Evolutionary conservation across 192 early-diverging fungal genomes (phyloP), one percentile per base, ranked within the genome.

Genomic region (Rhizoclosmatium globosum): DNA sequence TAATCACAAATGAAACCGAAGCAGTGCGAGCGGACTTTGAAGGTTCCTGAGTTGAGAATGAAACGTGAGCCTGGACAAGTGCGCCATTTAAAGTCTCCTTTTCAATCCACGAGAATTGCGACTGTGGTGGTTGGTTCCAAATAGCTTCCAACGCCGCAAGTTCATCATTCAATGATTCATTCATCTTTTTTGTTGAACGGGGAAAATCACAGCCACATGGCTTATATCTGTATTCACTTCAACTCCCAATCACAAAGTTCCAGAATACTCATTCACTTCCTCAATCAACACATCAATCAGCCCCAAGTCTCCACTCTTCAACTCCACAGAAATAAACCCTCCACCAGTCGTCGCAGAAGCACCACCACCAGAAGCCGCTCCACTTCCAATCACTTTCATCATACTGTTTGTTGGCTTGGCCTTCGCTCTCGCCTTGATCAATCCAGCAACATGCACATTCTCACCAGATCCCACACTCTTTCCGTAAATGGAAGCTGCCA

Each of bases 401-500:
- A 76, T 66, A 23, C 31, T 47, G 38, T 62, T 66, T 1, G 39
- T 47, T 4, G 57, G 57, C 39, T 64, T 53, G n/a, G 41, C 62
- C 47, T 76, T 76, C 47, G 17, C 38, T n/a, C 71, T 4, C 38
- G 71, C 72, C 74, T 83, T 83, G 13, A 83, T 60, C 45, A 83
- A 45, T 50, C 82, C 82, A 4, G 82, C 82, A 46, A 83, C 79
- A 66, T 76, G 78, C 38, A 66, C 47, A 9, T n/a, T n/a, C 11
- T 47, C 48, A 31, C 47, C 39, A 3, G 72, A 62, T 15, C 71
- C 53, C 17, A 69, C n/a, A 44, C 57, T 74, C 41, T 50, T 17
- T 66, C 77, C 78, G 72, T 77, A 83, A 9, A 83, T 69, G 7
- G 78, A 80, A n/a, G 56, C 82, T 4, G 82, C 71, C 2, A 53